Evolutionary conservation across 2,329 filamentous ascomycete genomes (phyloP).

Genomic region (Aspergillus udagawae): DNA sequence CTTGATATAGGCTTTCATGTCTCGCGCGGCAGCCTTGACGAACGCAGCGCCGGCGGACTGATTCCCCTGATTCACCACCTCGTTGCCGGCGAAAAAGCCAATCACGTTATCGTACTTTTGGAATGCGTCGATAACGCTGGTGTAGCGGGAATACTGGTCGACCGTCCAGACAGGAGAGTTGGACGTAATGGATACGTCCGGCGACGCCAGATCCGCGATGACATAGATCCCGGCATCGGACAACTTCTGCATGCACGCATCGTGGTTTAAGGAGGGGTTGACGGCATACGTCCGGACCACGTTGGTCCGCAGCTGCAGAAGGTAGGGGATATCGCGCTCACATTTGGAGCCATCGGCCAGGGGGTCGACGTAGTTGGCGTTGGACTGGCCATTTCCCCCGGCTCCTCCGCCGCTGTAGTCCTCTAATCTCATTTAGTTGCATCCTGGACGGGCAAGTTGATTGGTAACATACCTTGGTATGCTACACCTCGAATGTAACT

Average conservation of each 20-base stretch:
- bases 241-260: slow-evolving; percentile 77
- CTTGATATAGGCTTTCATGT: slow-evolving; percentile 93
- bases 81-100: slow-evolving; percentile 98
- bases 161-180: slow-evolving; percentile 74
- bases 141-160: slow-evolving; percentile 75
- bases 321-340: slow-evolving; percentile 78
- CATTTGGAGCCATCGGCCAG: slow-evolving; percentile 69
- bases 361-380: slow-evolving; percentile 69
- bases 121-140: slow-evolving; percentile 74
- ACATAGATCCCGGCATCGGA: slow-evolving; percentile 89
- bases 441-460: not conserved
- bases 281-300: slow-evolving; percentile 93
- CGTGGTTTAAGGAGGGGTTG: slow-evolving; percentile 73
- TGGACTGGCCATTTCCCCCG: slow-evolving; percentile 6
- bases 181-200: slow-evolving; percentile 78
- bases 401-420: slow-evolving; percentile 35
- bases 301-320: slow-evolving; percentile 79
- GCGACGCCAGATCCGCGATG: slow-evolving; percentile 83
- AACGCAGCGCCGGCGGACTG: slow-evolving; percentile 89
- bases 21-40: slow-evolving; percentile 95
- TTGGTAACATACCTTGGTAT: slow-evolving; percentile 64
- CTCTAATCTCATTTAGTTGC: slow-evolving; percentile 11
- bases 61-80: slow-evolving; percentile 83
- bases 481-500: slow-evolving; percentile 88
- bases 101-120: slow-evolving; percentile 83